Percentiles rank a stretch among this genome's conserved stretches.
Conservation (phyloP, 768 basidiomycete species). For the Myochromella boudieri region DNA sequence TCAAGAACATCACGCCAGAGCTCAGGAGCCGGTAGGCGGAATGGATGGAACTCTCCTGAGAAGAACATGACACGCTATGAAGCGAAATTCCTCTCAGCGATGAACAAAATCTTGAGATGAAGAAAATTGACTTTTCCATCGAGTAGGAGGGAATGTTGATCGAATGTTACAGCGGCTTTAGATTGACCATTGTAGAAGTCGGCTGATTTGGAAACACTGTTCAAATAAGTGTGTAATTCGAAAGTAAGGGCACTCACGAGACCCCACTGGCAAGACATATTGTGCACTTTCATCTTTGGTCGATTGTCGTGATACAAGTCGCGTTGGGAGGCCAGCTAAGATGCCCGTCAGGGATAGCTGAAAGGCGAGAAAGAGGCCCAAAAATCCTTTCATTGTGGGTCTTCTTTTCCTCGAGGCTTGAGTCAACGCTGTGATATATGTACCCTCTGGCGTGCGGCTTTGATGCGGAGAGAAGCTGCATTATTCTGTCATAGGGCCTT, state of each 20-base stretch:
- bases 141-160: constrained; percentile 34
- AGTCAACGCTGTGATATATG: constrained; percentile 5
- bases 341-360: constrained; percentile 8
- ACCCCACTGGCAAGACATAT: constrained; percentile 23
- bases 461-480: constrained; percentile 17
- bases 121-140: constrained; percentile 29
- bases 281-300: constrained; percentile 20
- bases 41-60: constrained; percentile 73
- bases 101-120: no score
- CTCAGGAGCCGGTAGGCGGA: constrained; percentile 62
- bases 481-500: background rate
- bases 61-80: constrained; percentile 47
- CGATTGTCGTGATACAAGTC: constrained; percentile 16
- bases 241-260: constrained; percentile 10
- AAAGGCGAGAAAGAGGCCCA: constrained; percentile 12
- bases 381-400: constrained; percentile 12
- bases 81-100: background rate
- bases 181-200: constrained; percentile 27
- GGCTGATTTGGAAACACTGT: constrained; percentile 7
- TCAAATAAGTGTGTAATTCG: background rate
- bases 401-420: background rate
- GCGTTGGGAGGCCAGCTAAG: background rate
- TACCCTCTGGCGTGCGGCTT: constrained; percentile 5
- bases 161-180: constrained; percentile 30
- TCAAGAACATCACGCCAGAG: constrained; percentile 70